Evolutionary conservation across 495 filamentous ascomycete genomes (phyloP), one percentile per base, ranked within the genome.

Genomic region (Hypoxylon cercidicola): DNA sequence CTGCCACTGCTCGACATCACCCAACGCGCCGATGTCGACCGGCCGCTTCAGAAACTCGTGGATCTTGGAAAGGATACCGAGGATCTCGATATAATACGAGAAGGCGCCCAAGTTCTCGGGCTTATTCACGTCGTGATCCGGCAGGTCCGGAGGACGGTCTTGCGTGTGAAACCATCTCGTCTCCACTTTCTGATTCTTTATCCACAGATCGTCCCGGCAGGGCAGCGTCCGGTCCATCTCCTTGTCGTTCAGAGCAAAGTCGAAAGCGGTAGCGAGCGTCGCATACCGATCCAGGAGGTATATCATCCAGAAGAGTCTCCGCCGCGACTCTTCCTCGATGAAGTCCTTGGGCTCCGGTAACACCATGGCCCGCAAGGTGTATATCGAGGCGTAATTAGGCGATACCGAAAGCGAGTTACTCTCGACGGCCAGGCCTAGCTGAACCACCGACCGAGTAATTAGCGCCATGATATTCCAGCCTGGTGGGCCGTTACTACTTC

Each of bases 261-360:
- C 91, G 64, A 97, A 95, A 2, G 92, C 91, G 0, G 93, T 97
- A 0, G 91, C 88, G 44, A 96, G 85, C 1, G 92, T 96, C 0
- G 93, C 92, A 66, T 95, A 96, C 39, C 93, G 83, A 75, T 97
- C 93, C 32, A 97, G 81, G 23, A 96, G 72, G 69, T 95, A 97
- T 23, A 96, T 88, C 90, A 93, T 93, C 93, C 93, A 97, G 78
- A 97, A 96, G 1, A 96, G 78, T 6, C 93, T 81, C 39, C 93
- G 81, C 39, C 91, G 80, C 44, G 91, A 88, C 69, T 97, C 93
- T 49, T 96, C 92, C 72, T 97, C 93, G 57, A 94, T 89, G 78
- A 91, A 96, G 44, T 91, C 90, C 34, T 88, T 88, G 0, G 92
- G 81, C 44, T 95, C 92, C 0, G 92, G 89, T 1, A 96, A 79